phyloP scores from a whole-genome alignment of 495 filamentous ascomycete genomes.

The Lasiosphaeria miniovina region DNA sequence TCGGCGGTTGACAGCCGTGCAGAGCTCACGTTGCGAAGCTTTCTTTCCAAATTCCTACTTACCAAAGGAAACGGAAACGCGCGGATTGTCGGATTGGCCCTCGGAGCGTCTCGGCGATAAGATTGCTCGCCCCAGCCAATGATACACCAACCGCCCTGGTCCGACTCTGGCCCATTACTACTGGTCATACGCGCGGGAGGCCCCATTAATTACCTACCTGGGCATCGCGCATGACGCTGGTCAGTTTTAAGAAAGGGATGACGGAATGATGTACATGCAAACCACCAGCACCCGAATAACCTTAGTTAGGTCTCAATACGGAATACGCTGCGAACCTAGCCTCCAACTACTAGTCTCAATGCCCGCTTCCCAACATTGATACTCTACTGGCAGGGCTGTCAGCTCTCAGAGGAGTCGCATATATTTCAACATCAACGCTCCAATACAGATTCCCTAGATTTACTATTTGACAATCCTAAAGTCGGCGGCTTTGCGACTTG shows the following conservation, averaged over 20 bases:
- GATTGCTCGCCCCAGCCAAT: constrained; percentile 10
- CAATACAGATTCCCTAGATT: no score
- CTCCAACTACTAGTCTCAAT: no score
- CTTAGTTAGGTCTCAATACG: no score
- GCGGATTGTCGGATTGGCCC: neutral
- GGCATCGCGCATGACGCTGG: constrained; percentile 15
- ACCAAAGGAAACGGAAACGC: neutral
- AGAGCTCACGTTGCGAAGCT: constrained; percentile 11
- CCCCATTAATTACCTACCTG: constrained; percentile 11
- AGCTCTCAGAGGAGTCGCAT: no score
- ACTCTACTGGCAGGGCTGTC: no score
- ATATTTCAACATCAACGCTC: no score
- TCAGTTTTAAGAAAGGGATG: constrained; percentile 5
- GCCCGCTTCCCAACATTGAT: no score
- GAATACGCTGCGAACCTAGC: no score
- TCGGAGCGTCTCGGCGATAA: constrained; percentile 16
- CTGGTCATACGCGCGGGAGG: neutral
- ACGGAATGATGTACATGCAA: constrained; percentile 9
- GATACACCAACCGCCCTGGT: neutral
- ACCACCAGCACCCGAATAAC: no score
- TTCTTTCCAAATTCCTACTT: constrained; percentile 12
- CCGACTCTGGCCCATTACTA: neutral
- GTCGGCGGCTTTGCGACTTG: no score
- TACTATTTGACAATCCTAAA: no score
- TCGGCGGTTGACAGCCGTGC: neutral